These are phyloP conservation scores for Hericium rajendrae DNA, from an alignment of 768 basidiomycete genomes.

Conservation along the genomic window DNA sequence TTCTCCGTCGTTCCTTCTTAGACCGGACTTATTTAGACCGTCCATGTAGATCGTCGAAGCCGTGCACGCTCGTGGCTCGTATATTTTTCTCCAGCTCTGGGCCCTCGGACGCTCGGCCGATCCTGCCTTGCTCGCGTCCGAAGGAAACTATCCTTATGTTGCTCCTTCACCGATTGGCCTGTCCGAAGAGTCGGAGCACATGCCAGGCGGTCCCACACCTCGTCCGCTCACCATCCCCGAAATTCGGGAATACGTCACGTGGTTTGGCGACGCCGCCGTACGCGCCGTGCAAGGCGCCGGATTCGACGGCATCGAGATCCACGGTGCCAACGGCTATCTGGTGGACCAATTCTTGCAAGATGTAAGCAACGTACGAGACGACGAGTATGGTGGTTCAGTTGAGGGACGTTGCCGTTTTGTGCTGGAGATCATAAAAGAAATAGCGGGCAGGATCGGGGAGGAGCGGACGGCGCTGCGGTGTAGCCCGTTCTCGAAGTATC, in stretches of 20 bases:
- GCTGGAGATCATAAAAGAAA: slow-evolving; percentile 32
- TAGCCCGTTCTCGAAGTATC: slow-evolving; percentile 24
- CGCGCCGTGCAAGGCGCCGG: not conserved
- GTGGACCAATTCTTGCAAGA: slow-evolving; percentile 33
- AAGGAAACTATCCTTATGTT: not conserved
- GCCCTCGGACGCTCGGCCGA: slow-evolving; percentile 24
- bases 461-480: slow-evolving; percentile 31
- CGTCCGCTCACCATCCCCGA: not conserved
- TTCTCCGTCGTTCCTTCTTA: not conserved
- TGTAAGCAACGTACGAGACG: slow-evolving; percentile 30
- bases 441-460: slow-evolving; percentile 31
- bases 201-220: not conserved
- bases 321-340: slow-evolving; percentile 24
- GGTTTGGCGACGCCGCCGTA: not conserved
- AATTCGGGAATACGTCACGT: not conserved
- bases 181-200: not conserved
- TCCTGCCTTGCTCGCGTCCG: slow-evolving; percentile 8
- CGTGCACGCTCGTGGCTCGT: slow-evolving; percentile 24
- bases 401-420: slow-evolving; percentile 39
- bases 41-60: slow-evolving; percentile 18
- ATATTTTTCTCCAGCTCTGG: slow-evolving; percentile 28
- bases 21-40: not conserved
- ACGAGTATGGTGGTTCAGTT: slow-evolving; percentile 40
- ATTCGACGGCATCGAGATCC: slow-evolving; percentile 28
- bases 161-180: not conserved